phyloP scores from a whole-genome alignment of 169 alveolate genomes.

The Ichthyophthirius multifiliis region DNA sequence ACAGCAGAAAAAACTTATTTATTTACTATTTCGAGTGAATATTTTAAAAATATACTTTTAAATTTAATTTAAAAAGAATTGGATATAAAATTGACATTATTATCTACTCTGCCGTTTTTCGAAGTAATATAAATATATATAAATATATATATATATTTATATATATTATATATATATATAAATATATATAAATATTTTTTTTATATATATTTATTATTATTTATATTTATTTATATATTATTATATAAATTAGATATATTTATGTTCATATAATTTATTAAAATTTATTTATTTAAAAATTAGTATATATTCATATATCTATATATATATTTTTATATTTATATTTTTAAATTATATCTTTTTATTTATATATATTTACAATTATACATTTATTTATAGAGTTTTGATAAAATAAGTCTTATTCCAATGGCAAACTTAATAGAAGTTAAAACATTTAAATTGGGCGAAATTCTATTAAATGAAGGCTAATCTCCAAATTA shows the following conservation, averaged over 20 bases:
- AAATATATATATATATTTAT: neutral
- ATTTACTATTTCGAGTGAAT: conserved; percentile 33
- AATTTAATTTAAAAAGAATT: conserved; percentile 31
- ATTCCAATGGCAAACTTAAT: conserved; percentile 35
- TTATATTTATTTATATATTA: no score
- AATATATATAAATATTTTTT: no score
- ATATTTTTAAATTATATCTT: no score
- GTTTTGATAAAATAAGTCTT: neutral
- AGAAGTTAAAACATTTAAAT: conserved; percentile 27
- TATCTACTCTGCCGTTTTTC: conserved; percentile 28
- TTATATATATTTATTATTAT: no score
- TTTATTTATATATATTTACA: no score
- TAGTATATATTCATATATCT: no score
- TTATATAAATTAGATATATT: no score
- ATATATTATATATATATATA: no score
- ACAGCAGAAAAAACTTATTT: conserved; percentile 16
- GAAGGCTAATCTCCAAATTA: conserved; percentile 24
- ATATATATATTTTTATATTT: no score
- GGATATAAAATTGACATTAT: conserved; percentile 23
- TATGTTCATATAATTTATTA: neutral
- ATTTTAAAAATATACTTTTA: conserved; percentile 22
- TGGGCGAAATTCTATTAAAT: conserved; percentile 31
- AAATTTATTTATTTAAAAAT: neutral
- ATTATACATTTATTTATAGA: no score
- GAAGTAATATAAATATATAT: neutral